These are phyloP conservation scores for Neonectria coccinea DNA, from an alignment of 2,329 filamentous ascomycete genomes.

Conservation along the genomic window DNA sequence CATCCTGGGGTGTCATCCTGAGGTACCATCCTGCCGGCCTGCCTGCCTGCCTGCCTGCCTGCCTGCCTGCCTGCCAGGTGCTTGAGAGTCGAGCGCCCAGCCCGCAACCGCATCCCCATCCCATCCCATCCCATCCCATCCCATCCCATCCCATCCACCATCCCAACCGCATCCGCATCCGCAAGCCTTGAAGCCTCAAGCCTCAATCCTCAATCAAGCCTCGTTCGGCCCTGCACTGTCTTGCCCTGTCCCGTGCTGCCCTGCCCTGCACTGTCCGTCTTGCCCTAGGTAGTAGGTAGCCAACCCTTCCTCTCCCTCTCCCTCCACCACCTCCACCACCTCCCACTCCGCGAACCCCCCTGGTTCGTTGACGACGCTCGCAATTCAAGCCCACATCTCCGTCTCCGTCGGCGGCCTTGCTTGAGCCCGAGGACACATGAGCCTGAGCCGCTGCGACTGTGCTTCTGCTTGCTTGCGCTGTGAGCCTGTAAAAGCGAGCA, in stretches of 20 bases:
- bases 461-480: neutral
- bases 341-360: neutral
- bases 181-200: neutral
- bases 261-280: neutral
- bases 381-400: neutral
- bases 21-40: neutral
- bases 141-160: too few species aligned
- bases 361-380: conserved; percentile 2
- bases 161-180: neutral
- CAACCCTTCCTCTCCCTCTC: neutral
- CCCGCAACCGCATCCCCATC: conserved; percentile 1
- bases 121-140: too few species aligned
- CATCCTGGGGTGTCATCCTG: neutral
- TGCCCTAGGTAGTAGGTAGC: too few species aligned
- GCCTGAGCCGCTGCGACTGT: neutral
- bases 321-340: neutral
- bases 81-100: too few species aligned
- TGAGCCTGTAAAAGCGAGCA: neutral
- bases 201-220: too few species aligned
- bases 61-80: neutral
- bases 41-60: neutral
- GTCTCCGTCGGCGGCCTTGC: conserved; percentile 7
- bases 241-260: too few species aligned
- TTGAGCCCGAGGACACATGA: conserved; percentile 21
- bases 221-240: too few species aligned